Base-by-base conservation (phyloP, 2,329 filamentous ascomycete species). In the Setomelanomma holmii region DNA sequence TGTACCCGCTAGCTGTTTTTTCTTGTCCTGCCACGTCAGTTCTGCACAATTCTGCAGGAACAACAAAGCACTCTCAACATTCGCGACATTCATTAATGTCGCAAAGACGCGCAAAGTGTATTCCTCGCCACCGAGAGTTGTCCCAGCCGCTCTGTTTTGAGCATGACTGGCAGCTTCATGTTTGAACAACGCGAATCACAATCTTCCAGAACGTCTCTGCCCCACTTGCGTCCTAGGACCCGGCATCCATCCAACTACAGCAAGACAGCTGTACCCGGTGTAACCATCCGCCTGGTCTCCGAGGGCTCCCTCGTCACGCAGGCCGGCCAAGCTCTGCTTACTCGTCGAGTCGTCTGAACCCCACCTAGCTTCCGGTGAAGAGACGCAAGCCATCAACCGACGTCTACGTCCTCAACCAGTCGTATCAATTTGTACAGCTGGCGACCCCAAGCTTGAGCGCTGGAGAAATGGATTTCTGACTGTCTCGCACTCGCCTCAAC, bases 41-140 rank as follows among this genome's bases (percentile, higher is more conserved):
- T 62, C 71, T 71, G 70, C 71, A 72, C 71, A 71, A 58, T 60
- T 62, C 71, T 71, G 70, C 71, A 72, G 69, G 70, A 72, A 73
- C 70, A 72, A 56, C 70, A 67, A 51, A 60, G 56, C 67, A 65
- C 44, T 51, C 51, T 64, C 66, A 46, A 53, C 40, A 53, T 45
- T 46, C 51, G 49, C 55, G 48, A 57, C 55, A 56, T 62, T 66
- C 63, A 67, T 69, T 65, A 68, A 69, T 60, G 48, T 60, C 21
- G 56, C 60, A 56, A 46, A 61, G 61, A 64, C 61, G 62, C 60
- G 51, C 60, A 64, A 70, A 60, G 46, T 63, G 56, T 63, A 56
- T 58, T 52, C 51, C 53, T 68, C 49, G 65, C 67, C 68, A 71
- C 67, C 46, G 45, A 49, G 41, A 47, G 35, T 49, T 47, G 49